A percentile compares a stretch with the other conserved stretches of the same genome.
Evolutionary conservation across 768 basidiomycete species (phyloP).

Genomic region (Mrakia gelida): DNA sequence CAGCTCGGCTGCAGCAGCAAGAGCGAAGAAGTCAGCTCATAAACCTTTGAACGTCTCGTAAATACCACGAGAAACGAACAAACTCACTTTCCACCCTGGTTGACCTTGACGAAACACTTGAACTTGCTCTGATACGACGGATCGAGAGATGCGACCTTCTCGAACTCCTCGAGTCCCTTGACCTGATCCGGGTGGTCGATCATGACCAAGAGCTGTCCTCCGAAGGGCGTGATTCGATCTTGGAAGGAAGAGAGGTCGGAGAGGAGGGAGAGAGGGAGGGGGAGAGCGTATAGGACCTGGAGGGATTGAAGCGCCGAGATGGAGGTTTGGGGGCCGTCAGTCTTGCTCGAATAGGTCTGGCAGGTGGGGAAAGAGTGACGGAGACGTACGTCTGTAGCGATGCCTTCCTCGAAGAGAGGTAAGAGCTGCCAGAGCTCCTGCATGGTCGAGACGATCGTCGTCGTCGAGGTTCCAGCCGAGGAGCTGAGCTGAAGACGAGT

Average conservation of each 20-base stretch:
- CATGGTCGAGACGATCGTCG: constrained; percentile 74
- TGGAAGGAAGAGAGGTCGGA: constrained; percentile 15
- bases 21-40: not conserved
- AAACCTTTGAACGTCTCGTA: not conserved
- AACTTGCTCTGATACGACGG: constrained; percentile 51
- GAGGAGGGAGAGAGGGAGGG: constrained; percentile 51
- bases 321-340: not conserved
- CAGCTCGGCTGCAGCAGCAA: constrained; percentile 38
- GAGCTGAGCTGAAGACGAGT: constrained; percentile 64
- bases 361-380: not conserved
- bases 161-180: constrained; percentile 59
- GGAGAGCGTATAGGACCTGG: constrained; percentile 77
- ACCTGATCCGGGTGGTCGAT: constrained; percentile 74
- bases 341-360: no score
- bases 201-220: constrained; percentile 54
- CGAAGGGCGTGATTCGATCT: not conserved
- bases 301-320: not conserved
- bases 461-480: constrained; percentile 53
- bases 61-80: not conserved
- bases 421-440: constrained; percentile 76
- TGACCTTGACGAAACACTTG: constrained; percentile 76
- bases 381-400: constrained; percentile 69
- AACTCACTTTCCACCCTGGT: constrained; percentile 65
- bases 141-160: constrained; percentile 44
- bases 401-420: constrained; percentile 65